Base-by-base conservation (phyloP, 2,329 filamentous ascomycete species). In the Xylariaceae sp. region DNA sequence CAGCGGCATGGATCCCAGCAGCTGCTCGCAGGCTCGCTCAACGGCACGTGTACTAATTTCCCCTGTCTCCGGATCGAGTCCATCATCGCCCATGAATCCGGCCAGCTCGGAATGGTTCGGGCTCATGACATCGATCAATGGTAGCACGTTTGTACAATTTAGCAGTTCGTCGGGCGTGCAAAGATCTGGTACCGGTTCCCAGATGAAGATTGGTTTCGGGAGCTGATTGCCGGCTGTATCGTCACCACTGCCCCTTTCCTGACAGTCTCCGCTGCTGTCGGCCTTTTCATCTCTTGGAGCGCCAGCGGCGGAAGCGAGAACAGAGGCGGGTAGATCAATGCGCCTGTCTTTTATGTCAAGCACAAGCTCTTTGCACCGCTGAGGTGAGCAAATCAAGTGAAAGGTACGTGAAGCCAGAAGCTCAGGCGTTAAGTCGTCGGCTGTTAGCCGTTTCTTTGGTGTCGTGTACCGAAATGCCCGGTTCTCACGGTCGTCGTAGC, bases 31-130 rank as follows among this genome's bases (percentile, higher is more conserved):
- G 11, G 76, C 74, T 32, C 79, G 74, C 68, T 86, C 83, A 7
- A 86, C 73, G 27, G 78, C 76, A 1, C 69, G 57, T 0, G 71
- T 76, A 44, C 76, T 80, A 42, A 84, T 77, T 52, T 76, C 72
- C 11, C 80, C 84, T 35, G 79, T 81, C 11, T 71, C 73, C 1
- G 78, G 74, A 57, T 83, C 80, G 2, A 81, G 63, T 0, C 80
- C 80, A 52, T 73, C 71, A 47, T 79, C 76, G 34, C 85, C 86
- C 77, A 96, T 95, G 71, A 96, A 89, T 12, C 83, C 83, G 4
- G 86, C 89, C n/a, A 99, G 79, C 70, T 99, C 94, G 29, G 85
- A 75, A 68, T 95, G 89, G 67, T 99, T 99, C 0, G 94, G 94
- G 60, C 80, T 84, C 69, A 81, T 83, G 53, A 86, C 73, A 61